Evolutionary conservation across 1,284 basidiomycete genomes (phyloP).

Genomic region (Trichosporon sp.): DNA sequence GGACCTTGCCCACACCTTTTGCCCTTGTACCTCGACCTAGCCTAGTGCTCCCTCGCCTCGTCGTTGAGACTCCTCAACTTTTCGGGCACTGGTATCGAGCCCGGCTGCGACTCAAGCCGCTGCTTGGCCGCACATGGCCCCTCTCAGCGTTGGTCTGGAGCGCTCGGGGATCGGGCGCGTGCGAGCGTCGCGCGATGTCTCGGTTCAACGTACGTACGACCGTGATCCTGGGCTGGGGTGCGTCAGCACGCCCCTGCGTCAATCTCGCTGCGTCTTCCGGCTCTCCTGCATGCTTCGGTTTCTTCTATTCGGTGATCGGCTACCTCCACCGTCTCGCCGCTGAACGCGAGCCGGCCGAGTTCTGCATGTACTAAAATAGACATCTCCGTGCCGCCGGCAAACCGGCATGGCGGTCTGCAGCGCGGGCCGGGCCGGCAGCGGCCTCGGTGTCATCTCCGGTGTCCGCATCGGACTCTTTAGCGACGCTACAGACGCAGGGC

Average conservation of each 20-base stretch:
- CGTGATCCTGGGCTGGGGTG: neutral
- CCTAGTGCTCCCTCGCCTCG: neutral
- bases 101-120: neutral
- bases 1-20: neutral
- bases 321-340: neutral
- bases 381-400: neutral
- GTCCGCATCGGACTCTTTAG: neutral
- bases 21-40: too few species aligned
- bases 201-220: neutral
- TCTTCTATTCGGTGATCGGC: slow-evolving; percentile 6
- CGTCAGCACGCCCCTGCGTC: neutral
- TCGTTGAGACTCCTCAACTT: neutral
- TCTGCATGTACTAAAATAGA: neutral
- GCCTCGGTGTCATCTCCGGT: too few species aligned
- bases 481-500: neutral
- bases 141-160: neutral
- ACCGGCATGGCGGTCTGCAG: neutral
- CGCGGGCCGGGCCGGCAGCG: too few species aligned
- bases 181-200: neutral
- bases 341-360: neutral
- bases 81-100: neutral
- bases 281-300: neutral
- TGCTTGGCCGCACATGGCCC: neutral
- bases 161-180: neutral
- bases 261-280: neutral